These are phyloP conservation scores for Handroanthus guayacan DNA, from an alignment of 257 asterid genomes.

Conservation along the genomic window DNA sequence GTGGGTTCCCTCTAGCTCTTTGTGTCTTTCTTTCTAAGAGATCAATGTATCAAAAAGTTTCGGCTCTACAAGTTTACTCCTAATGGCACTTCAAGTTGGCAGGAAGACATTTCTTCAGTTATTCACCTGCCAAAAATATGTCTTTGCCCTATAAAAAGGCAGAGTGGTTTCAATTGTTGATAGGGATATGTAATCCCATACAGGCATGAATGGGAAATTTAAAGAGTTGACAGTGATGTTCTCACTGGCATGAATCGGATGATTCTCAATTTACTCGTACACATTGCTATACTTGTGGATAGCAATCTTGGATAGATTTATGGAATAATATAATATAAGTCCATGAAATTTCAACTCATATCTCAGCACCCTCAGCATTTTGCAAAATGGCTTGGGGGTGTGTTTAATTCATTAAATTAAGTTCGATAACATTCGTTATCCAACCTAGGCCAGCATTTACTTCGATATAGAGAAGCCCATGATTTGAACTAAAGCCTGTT, in stretches of 20 bases:
- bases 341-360: neutral
- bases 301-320: neutral
- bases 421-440: no score
- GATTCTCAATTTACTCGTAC: neutral
- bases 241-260: constrained; percentile 8
- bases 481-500: no score
- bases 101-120: neutral
- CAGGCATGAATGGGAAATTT: neutral
- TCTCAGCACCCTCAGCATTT: neutral
- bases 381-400: neutral
- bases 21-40: neutral
- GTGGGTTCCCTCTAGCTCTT: neutral
- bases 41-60: neutral
- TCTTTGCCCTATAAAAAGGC: neutral
- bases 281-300: neutral
- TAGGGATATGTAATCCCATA: neutral
- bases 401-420: neutral
- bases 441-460: no score
- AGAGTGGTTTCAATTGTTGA: neutral
- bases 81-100: neutral
- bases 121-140: neutral
- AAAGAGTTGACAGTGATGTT: neutral
- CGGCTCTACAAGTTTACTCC: neutral
- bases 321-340: neutral
- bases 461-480: no score